These are phyloP conservation scores for Colletotrichum siamense DNA, from an alignment of 2,329 filamentous ascomycete genomes.

Conservation along the genomic window DNA sequence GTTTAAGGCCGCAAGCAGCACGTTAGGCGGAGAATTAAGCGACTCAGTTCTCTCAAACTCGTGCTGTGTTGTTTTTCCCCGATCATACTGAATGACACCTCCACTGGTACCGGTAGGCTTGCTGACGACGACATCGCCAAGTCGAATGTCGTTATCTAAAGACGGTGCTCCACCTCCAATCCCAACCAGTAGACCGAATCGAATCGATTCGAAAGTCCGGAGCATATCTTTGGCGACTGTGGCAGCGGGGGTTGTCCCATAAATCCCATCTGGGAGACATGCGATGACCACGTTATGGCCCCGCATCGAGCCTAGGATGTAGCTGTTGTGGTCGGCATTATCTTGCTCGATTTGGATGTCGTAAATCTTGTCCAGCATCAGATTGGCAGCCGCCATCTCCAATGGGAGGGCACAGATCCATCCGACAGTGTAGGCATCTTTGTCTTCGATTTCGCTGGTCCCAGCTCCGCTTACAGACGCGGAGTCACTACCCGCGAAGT, in stretches of 20 bases:
- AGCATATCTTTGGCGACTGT: conserved; percentile 31
- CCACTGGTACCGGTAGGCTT: conserved; percentile 16
- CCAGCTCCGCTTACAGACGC: rapidly evolving
- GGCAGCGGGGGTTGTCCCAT: conserved; percentile 31
- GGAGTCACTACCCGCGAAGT: too few species aligned
- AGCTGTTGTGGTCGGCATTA: conserved; percentile 25
- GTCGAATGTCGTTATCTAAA: conserved; percentile 23
- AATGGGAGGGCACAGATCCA: conserved; percentile 32
- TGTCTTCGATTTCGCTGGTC: rapidly evolving
- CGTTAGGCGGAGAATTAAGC: neutral
- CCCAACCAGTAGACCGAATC: neutral
- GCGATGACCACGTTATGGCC: conserved; percentile 40
- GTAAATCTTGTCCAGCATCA: conserved; percentile 33
- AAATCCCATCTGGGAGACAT: conserved; percentile 28
- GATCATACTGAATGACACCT: conserved; percentile 29
- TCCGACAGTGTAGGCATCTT: conserved; percentile 30
- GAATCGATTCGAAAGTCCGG: neutral
- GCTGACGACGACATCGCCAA: conserved; percentile 33
- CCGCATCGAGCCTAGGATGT: conserved; percentile 25
- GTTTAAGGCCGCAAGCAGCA: neutral
- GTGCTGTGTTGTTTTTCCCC: conserved; percentile 13
- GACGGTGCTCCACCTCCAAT: neutral
- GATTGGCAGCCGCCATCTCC: conserved; percentile 23
- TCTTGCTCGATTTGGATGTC: neutral
- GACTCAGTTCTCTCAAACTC: neutral